Percentiles rank a stretch among this genome's conserved stretches.
These are phyloP conservation scores for Achaetomium macrosporum DNA, from an alignment of 2,329 filamentous ascomycete genomes.

Conservation along the genomic window DNA sequence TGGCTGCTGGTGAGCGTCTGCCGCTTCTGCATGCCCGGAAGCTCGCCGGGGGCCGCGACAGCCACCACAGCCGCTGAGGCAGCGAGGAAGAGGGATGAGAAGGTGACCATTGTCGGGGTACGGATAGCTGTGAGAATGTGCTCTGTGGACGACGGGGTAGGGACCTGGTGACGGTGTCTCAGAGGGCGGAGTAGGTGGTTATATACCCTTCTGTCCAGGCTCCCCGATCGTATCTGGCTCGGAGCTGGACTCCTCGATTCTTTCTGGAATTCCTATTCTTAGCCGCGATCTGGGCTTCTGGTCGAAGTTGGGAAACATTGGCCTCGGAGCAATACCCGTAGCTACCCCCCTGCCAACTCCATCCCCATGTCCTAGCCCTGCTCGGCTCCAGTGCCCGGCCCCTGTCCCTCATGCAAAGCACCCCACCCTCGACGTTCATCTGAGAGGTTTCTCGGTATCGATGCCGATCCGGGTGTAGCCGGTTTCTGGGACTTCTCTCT, in stretches of 20 bases:
- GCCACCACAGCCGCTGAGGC: conserved; percentile 30
- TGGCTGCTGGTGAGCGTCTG: conserved; percentile 38
- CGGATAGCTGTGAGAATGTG: background rate
- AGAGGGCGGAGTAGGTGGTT: background rate
- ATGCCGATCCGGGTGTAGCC: background rate
- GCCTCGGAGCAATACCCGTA: background rate
- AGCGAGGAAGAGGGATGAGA: conserved; percentile 35
- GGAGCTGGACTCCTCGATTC: background rate
- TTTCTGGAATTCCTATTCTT: conserved; percentile 5
- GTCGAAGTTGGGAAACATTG: background rate
- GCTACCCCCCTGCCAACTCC: background rate
- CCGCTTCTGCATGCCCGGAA: conserved; percentile 29
- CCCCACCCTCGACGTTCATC: conserved; percentile 5
- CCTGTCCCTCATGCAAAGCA: conserved; percentile 3
- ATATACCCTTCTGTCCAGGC: background rate
- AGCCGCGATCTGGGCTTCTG: background rate
- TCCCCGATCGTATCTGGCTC: background rate
- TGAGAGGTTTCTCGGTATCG: background rate
- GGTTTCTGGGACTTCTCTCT: background rate
- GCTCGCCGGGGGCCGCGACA: conserved; percentile 34
- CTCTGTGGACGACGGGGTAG: background rate
- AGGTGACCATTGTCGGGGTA: conserved; percentile 37
- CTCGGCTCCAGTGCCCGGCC: background rate
- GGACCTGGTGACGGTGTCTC: background rate
- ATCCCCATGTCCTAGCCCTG: background rate